These are phyloP conservation scores for Syzygium aqueum DNA, from an alignment of 345 rosid species.

Conservation along the genomic window DNA sequence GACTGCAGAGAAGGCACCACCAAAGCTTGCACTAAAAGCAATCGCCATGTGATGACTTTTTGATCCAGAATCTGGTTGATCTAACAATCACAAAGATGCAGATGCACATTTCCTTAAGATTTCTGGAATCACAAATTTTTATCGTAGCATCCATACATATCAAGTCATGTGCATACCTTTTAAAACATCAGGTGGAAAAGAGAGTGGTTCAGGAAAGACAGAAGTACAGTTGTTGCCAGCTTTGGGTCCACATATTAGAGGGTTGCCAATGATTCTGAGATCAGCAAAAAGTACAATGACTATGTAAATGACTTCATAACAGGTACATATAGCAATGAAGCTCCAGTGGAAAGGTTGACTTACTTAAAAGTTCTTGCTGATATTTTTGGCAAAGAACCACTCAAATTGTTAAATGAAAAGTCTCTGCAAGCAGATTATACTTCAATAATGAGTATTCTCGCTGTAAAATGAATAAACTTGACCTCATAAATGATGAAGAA, in stretches of 20 bases:
- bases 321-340: background rate
- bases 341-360: slow-evolving; percentile 12
- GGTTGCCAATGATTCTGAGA: slow-evolving; percentile 72
- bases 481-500: background rate
- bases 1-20: slow-evolving; percentile 60
- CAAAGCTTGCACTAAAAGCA: slow-evolving; percentile 82
- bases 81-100: slow-evolving; percentile 18
- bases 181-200: slow-evolving; percentile 71
- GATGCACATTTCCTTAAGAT: background rate
- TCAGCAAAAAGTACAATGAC: background rate
- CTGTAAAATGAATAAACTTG: background rate
- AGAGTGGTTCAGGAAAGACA: slow-evolving; percentile 87
- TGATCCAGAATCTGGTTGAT: slow-evolving; percentile 38
- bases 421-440: slow-evolving; percentile 42
- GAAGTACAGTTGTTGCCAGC: slow-evolving; percentile 65
- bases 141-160: background rate
- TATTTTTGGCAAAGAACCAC: slow-evolving; percentile 86
- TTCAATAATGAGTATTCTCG: background rate
- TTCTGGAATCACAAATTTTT: background rate
- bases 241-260: slow-evolving; percentile 73
- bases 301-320: background rate
- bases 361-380: slow-evolving; percentile 95
- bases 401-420: slow-evolving; percentile 86
- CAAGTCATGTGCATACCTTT: slow-evolving; percentile 24
- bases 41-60: slow-evolving; percentile 60